Evolutionary conservation across 179 eudicot genomes (phyloP).

Genomic region (Carnegiea gigantea): DNA sequence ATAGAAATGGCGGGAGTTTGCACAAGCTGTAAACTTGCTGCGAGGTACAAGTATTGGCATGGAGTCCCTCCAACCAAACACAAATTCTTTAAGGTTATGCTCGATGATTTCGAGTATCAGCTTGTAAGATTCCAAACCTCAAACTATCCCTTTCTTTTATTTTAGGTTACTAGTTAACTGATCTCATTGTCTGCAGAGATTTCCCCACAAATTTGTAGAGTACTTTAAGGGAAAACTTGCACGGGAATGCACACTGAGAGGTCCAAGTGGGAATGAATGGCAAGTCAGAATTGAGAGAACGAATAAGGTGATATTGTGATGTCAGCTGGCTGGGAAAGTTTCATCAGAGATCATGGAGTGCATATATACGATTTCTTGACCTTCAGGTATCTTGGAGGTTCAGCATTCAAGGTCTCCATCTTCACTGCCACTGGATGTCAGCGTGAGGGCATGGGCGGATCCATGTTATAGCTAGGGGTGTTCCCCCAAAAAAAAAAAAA

Average conservation of each 20-base stretch:
- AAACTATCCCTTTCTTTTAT: not conserved
- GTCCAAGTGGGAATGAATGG: slow-evolving; percentile 31
- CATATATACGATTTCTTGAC: slow-evolving; percentile 3
- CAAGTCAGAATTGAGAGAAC: slow-evolving; percentile 4
- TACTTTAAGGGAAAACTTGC: slow-evolving; percentile 11
- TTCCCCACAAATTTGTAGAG: slow-evolving; percentile 22
- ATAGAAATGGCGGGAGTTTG: slow-evolving; percentile 20
- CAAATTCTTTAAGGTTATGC: slow-evolving; percentile 25
- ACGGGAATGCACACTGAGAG: slow-evolving; percentile 13
- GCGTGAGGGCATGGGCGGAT: too few relatives aligned
- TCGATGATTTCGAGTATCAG: slow-evolving; percentile 21
- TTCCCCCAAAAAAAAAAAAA: too few relatives aligned
- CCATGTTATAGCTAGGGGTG: too few relatives aligned
- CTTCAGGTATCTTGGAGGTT: slow-evolving; percentile 10
- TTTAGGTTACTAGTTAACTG: not conserved
- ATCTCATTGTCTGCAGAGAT: slow-evolving; percentile 15
- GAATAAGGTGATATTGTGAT: not conserved
- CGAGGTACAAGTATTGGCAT: slow-evolving; percentile 15
- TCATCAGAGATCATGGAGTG: slow-evolving; percentile 25
- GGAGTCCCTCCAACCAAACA: slow-evolving; percentile 12
- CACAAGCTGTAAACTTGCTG: not conserved
- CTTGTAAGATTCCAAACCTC: slow-evolving; percentile 18
- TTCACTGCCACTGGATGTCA: slow-evolving; percentile 28
- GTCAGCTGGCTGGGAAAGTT: slow-evolving; percentile 25
- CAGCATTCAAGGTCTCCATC: slow-evolving; percentile 22